Conservation (phyloP, 2,329 filamentous ascomycete species). For the Dryadomyces quercus-mongolicae region DNA sequence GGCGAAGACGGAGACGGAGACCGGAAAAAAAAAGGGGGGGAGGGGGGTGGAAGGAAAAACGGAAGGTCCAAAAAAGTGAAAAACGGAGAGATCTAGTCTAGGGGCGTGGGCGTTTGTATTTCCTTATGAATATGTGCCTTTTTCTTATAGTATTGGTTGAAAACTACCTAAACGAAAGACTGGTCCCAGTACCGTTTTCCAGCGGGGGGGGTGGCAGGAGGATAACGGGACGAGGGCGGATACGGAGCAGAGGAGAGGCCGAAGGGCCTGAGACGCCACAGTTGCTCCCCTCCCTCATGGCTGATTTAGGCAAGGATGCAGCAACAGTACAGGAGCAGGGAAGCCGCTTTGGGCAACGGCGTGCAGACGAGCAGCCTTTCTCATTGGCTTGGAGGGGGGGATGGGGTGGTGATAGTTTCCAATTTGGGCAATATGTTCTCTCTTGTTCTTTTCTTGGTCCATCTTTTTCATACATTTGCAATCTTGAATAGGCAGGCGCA, state of each 20-base stretch:
- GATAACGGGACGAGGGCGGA: not conserved
- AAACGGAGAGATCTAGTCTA: not conserved
- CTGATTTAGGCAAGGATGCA: not conserved
- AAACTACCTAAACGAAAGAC: not conserved
- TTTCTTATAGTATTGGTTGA: not conserved
- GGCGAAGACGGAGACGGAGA: not conserved
- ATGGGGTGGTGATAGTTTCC: not conserved
- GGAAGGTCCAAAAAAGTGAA: not conserved
- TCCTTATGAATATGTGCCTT: not conserved
- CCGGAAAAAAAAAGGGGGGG: no score
- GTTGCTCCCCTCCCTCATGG: not conserved
- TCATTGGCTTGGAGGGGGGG: constrained; percentile 2
- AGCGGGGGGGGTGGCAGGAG: not conserved
- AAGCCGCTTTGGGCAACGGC: not conserved
- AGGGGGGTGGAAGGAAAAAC: not conserved
- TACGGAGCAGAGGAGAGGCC: not conserved
- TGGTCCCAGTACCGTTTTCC: not conserved
- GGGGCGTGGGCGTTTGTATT: not conserved
- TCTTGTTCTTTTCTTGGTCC: not conserved
- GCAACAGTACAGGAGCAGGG: not conserved
- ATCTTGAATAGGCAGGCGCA: not conserved
- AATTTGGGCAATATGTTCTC: not conserved
- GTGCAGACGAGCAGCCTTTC: constrained; percentile 3
- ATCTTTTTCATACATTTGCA: not conserved
- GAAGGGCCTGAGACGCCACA: not conserved